Base-by-base conservation (phyloP, 2,329 filamentous ascomycete genomes). In the Exserohilum rostratum region DNA sequence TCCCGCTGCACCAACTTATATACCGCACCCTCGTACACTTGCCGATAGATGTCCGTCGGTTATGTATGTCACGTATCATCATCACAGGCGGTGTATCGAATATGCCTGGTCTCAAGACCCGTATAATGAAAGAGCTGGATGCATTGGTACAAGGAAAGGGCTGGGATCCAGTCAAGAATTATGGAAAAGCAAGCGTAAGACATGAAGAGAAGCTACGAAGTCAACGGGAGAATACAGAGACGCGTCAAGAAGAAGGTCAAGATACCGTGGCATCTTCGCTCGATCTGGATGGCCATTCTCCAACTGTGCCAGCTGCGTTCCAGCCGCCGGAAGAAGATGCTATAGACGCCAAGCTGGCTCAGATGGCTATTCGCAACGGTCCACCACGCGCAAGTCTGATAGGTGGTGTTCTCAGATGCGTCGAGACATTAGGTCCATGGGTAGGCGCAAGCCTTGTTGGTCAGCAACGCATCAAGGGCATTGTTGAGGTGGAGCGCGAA, bases 41-140 rank as follows among this genome's bases (percentile, higher is more conserved):
- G 1, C 90, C 92, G 0, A 78, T 93, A 3, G 95, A 99, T 73
- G 87, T 93, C 3, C 87, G 95, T 20, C 88, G 90, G 1, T 77
- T 88, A 4, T 97, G 93, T 74, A 95, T 97, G 87, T 87, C 92
- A 1, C 89, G 93, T 34, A 90, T 98, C 40, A 80, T 96, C 13
- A 90, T 99, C 68, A 89, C 88, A 0, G 95, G 95, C 29, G 91
- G 91, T 2, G 89, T 89, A 43, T 87, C 91, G 5, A 84, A 84
- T 22, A 86, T 97, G 7, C 83, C 93, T 0, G 95, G 95, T 1
- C 78, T 99, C 22, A 91, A 90, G 61, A 81, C 83, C 20, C 86
- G 93, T 22, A 82, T 96, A 33, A 76, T 96, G 29, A 84, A 89
- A 52, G 93, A 98, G 65, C 77, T 98, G 1, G 82, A 83, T 3